Conservation (phyloP, 768 basidiomycete species). For the Favolaschia claudopus region DNA sequence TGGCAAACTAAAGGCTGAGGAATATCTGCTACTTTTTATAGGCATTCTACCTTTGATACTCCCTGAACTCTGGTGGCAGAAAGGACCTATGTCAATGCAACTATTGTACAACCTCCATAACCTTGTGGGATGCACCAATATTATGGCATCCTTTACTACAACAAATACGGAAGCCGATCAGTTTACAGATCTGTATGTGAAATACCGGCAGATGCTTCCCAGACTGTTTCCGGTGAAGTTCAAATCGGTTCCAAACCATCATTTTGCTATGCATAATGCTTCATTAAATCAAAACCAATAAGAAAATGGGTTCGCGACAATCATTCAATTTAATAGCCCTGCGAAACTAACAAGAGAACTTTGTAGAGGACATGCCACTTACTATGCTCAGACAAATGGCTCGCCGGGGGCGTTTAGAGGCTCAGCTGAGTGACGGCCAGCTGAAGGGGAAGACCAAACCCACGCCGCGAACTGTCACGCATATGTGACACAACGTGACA, state of each 20-base stretch:
- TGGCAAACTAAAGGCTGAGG: slow-evolving; percentile 29
- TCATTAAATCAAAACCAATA: too few species aligned
- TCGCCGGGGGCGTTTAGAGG: neutral
- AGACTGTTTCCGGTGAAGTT: neutral
- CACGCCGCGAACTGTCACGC: too few species aligned
- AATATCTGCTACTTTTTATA: slow-evolving; percentile 14
- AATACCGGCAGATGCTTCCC: neutral
- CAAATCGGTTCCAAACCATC: neutral
- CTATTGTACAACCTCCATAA: slow-evolving; percentile 13
- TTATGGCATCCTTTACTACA: slow-evolving; percentile 15
- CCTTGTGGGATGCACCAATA: slow-evolving; percentile 20
- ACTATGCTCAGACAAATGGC: slow-evolving; percentile 19
- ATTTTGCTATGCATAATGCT: too few species aligned
- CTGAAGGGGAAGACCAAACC: neutral
- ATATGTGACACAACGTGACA: too few species aligned
- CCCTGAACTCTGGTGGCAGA: slow-evolving; percentile 10
- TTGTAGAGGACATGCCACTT: slow-evolving; percentile 16
- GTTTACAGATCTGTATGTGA: neutral
- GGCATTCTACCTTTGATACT: slow-evolving; percentile 16
- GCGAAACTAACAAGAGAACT: neutral
- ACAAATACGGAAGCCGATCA: slow-evolving; percentile 4
- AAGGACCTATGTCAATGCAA: neutral
- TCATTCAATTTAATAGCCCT: too few species aligned
- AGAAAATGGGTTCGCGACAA: too few species aligned
- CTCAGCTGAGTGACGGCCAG: slow-evolving; percentile 2